phyloP scores from a whole-genome alignment of 352 stramenopile species.

The Globisporangium canariense region DNA sequence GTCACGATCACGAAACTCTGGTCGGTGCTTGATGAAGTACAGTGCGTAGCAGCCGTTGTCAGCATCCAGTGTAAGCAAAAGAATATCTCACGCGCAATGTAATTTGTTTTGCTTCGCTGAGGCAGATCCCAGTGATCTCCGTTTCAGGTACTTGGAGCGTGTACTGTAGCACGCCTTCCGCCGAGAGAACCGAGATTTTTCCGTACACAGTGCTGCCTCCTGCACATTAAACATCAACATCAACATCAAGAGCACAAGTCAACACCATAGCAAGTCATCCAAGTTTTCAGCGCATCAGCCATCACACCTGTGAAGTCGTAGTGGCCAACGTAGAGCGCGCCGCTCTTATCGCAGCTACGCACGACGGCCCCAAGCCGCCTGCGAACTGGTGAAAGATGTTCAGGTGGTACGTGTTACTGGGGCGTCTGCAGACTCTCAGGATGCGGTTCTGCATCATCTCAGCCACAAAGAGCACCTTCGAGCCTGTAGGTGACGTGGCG shows the following conservation, averaged over 20 bases:
- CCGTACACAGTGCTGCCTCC: conserved; percentile 33
- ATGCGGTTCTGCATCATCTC: conserved; percentile 85
- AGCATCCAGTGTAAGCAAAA: too few relatives aligned
- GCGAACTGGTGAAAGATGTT: conserved; percentile 85
- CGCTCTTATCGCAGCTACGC: conserved; percentile 57
- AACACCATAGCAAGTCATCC: neutral
- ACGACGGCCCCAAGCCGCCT: conserved; percentile 75
- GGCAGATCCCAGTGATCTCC: conserved; percentile 74
- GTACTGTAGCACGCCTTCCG: conserved; percentile 40
- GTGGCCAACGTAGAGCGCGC: conserved; percentile 73
- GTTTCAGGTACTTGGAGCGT: conserved; percentile 53
- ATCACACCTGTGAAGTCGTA: conserved; percentile 77
- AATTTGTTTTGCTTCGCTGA: conserved; percentile 25
- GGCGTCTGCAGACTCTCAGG: conserved; percentile 59
- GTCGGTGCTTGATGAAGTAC: conserved; percentile 30
- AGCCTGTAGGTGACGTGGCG: conserved; percentile 26
- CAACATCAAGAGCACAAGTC: neutral
- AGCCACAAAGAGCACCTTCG: conserved; percentile 56
- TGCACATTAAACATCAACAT: conserved; percentile 7
- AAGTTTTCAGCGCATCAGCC: neutral
- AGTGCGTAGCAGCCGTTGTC: too few relatives aligned
- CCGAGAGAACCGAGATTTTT: conserved; percentile 66
- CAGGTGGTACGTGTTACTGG: conserved; percentile 60
- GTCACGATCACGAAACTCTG: conserved; percentile 66
- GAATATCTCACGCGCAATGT: too few relatives aligned